These are phyloP conservation scores for Globisporangium sylvaticum DNA, from an alignment of 352 stramenopile genomes.

Conservation along the genomic window DNA sequence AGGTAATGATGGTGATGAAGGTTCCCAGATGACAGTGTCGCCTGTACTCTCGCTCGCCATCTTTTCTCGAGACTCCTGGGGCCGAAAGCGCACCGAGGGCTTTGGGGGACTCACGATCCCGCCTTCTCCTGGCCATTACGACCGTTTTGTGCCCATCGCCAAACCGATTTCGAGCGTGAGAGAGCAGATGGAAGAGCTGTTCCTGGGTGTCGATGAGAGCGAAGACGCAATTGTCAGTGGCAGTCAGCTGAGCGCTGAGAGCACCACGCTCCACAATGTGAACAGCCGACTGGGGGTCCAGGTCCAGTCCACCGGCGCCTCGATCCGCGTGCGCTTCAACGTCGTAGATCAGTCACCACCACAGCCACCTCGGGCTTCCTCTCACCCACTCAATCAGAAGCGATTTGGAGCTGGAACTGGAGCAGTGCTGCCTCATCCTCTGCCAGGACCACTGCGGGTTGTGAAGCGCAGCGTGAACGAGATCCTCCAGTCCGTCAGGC, in stretches of 20 bases:
- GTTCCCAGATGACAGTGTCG: not conserved
- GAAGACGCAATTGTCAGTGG: not conserved
- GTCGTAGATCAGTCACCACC: slow-evolving; percentile 16
- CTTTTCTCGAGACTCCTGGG: slow-evolving; percentile 46
- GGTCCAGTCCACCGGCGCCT: slow-evolving; percentile 32
- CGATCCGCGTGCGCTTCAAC: slow-evolving; percentile 43
- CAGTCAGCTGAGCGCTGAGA: not conserved
- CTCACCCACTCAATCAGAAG: not conserved
- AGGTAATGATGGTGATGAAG: not conserved
- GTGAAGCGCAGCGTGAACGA: slow-evolving; percentile 74
- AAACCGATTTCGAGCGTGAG: slow-evolving; percentile 28
- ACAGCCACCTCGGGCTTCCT: not conserved
- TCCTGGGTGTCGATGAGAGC: slow-evolving; percentile 40
- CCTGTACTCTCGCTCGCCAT: slow-evolving; percentile 31
- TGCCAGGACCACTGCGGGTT: slow-evolving; percentile 17
- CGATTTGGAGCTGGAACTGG: not conserved
- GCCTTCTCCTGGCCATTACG: slow-evolving; percentile 21
- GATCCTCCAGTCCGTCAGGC: slow-evolving; percentile 51
- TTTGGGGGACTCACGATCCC: slow-evolving; percentile 34
- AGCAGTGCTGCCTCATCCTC: not conserved
- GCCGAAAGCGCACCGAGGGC: slow-evolving; percentile 33
- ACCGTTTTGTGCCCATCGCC: slow-evolving; percentile 34
- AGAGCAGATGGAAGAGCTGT: slow-evolving; percentile 61
- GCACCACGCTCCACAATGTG: slow-evolving; percentile 14
- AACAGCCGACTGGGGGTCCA: slow-evolving; percentile 30